Percentiles rank a stretch among this genome's conserved stretches.
Evolutionary conservation across 2,329 filamentous ascomycete species (phyloP).

Genomic region (Neonectria coccinea): DNA sequence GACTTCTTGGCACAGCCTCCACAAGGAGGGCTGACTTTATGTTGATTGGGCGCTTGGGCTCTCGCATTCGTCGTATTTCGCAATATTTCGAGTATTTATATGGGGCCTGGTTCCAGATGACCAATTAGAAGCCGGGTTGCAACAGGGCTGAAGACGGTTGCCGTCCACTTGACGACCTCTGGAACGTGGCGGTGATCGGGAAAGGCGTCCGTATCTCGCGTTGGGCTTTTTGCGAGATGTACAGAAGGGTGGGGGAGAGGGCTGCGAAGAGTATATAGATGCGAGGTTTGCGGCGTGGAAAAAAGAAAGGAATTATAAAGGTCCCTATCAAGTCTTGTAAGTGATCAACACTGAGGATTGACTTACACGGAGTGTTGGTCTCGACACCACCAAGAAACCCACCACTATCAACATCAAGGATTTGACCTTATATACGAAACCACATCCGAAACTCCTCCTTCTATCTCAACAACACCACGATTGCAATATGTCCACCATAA

Average conservation of each 20-base stretch:
- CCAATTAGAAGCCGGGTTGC: constrained; percentile 31
- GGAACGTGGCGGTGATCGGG: constrained; percentile 4
- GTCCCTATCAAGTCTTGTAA: neutral
- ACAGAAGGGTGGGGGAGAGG: neutral
- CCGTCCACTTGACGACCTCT: neutral
- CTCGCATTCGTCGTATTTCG: constrained; percentile 50
- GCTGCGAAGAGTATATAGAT: constrained; percentile 10
- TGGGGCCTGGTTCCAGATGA: constrained; percentile 6
- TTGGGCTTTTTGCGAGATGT: constrained; percentile 18
- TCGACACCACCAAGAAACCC: neutral
- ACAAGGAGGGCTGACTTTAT: constrained; percentile 15
- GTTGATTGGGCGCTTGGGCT: constrained; percentile 33
- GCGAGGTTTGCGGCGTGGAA: neutral
- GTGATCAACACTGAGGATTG: neutral
- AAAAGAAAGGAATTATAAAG: neutral
- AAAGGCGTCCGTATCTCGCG: constrained; percentile 19
- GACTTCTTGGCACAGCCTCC: constrained; percentile 30
- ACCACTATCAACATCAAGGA: neutral
- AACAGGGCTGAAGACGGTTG: constrained; percentile 26
- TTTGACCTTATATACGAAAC: neutral
- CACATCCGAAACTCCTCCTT: constrained; percentile 20
- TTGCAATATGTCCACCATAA: constrained; percentile 30
- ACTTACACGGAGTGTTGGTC: neutral
- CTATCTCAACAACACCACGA: neutral
- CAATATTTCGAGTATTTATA: neutral